A percentile compares a stretch with the other conserved stretches of the same genome.
Conservation (phyloP, 2,329 filamentous ascomycete species). For the Microsporum canis region DNA sequence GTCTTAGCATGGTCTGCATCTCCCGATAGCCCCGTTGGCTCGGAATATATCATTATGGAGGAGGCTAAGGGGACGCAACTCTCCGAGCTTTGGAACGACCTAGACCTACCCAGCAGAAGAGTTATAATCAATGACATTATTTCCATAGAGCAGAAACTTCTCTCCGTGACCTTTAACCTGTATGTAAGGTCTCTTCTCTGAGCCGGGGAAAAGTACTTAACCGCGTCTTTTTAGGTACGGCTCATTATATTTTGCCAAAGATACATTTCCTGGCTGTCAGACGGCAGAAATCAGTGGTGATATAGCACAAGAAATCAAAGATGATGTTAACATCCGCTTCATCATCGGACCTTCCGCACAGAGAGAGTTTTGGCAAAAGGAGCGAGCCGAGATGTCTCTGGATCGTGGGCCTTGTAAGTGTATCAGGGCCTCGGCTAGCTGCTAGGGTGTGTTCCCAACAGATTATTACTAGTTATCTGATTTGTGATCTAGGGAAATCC, state of each 20-base stretch:
- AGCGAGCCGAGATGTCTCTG: conserved; percentile 25
- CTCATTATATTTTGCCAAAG: conserved; percentile 9
- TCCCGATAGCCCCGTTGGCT: conserved; percentile 14
- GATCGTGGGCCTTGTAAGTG: conserved; percentile 34
- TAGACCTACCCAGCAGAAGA: conserved; percentile 19
- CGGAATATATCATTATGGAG: conserved; percentile 22
- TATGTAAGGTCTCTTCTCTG: background rate
- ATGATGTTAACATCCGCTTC: conserved; percentile 12
- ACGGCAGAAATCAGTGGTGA: conserved; percentile 3
- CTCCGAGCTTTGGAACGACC: conserved; percentile 21
- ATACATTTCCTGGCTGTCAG: conserved; percentile 8
- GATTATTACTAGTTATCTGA: no score
- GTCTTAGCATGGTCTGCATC: background rate
- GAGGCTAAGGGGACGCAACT: conserved; percentile 24
- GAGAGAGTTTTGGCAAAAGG: conserved; percentile 24
- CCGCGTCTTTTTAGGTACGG: background rate
- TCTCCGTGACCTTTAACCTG: conserved; percentile 11
- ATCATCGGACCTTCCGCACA: conserved; percentile 7
- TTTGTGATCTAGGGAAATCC: conserved; percentile 22
- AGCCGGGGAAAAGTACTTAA: conserved; percentile 2
- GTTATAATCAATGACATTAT: conserved; percentile 19
- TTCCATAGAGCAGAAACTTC: conserved; percentile 12
- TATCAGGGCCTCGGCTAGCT: background rate
- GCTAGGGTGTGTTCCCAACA: no score
- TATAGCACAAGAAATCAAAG: background rate